Conservation (phyloP, 2,329 filamentous ascomycete species). For the Colletotrichum sp. region DNA sequence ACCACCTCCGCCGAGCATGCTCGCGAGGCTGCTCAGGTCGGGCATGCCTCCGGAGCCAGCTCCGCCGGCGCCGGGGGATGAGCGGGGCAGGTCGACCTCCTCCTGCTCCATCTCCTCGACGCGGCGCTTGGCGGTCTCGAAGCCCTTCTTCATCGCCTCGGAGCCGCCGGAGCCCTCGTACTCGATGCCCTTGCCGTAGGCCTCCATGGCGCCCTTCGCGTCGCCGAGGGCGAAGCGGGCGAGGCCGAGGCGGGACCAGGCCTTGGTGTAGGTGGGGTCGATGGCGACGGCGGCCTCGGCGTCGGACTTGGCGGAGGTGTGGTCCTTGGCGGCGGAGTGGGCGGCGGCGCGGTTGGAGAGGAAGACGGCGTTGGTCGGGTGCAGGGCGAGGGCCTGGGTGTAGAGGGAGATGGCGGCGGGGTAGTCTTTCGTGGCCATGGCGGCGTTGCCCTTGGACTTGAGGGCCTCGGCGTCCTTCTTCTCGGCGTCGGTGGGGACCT, state of each 20-base stretch:
- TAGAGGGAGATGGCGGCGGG: conserved; percentile 81
- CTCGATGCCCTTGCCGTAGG: conserved; percentile 91
- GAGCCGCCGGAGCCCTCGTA: conserved; percentile 92
- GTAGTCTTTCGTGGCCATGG: conserved; percentile 96
- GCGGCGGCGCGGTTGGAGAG: conserved; percentile 97
- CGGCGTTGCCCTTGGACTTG: conserved; percentile 90
- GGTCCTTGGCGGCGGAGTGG: conserved; percentile 83
- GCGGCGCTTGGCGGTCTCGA: conserved; percentile 87
- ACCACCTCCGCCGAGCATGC: conserved; percentile 72
- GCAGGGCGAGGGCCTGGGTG: conserved; percentile 80
- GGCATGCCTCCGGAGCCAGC: conserved; percentile 61
- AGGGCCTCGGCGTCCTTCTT: conserved; percentile 86
- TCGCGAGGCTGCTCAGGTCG: conserved; percentile 71
- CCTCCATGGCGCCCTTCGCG: conserved; percentile 89
- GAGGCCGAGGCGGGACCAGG: conserved; percentile 91
- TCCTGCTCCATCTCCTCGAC: conserved; percentile 78
- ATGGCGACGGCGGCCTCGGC: conserved; percentile 88
- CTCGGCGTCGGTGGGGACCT: conserved; percentile 55
- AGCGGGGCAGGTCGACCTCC: conserved; percentile 48
- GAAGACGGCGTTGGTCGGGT: conserved; percentile 92
- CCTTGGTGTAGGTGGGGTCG: conserved; percentile 95
- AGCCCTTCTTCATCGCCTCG: conserved; percentile 97
- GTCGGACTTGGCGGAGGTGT: conserved; percentile 83
- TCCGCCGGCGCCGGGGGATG: conserved; percentile 35
- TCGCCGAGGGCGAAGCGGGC: conserved; percentile 92